Conservation (phyloP, 345 rosid genomes). For the Fremontodendron californicum region DNA sequence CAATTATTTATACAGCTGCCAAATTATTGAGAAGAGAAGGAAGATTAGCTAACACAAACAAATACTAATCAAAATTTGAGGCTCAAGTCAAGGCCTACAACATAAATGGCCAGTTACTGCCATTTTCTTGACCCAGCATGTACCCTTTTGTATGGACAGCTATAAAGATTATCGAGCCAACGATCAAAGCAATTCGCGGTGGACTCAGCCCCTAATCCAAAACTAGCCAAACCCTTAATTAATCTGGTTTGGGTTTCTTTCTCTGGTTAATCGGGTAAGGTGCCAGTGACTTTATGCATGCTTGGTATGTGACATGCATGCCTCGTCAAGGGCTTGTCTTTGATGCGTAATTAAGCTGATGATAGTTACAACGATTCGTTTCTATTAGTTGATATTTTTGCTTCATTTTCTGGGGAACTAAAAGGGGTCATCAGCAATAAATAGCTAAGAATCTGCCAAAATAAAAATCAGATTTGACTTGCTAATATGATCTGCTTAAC, state of each 20-base stretch:
- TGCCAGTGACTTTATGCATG: conserved; percentile 15
- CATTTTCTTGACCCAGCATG: conserved; percentile 26
- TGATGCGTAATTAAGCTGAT: background rate
- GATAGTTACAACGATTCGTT: background rate
- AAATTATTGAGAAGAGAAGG: conserved; percentile 1
- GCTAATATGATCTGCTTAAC: background rate
- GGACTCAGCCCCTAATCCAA: conserved; percentile 19
- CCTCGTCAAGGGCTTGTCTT: conserved; percentile 3
- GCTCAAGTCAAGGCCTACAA: background rate
- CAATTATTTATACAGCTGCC: background rate
- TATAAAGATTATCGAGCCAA: conserved; percentile 23
- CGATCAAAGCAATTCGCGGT: conserved; percentile 25
- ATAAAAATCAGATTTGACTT: background rate
- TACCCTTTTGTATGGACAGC: conserved; percentile 25
- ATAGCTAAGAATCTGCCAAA: background rate
- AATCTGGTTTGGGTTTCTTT: background rate
- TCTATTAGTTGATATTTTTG: background rate
- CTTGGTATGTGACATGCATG: conserved; percentile 25
- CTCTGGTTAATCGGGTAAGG: background rate
- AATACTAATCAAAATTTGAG: conserved; percentile 13
- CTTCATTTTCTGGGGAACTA: background rate
- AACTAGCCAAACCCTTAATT: conserved; percentile 14
- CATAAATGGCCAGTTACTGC: background rate
- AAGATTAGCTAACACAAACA: background rate
- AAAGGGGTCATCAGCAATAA: background rate